A percentile compares a stretch with the other conserved stretches of the same genome.
Conservation (phyloP, 1,139 yeast genomes). For the Diutina sp. region DNA sequence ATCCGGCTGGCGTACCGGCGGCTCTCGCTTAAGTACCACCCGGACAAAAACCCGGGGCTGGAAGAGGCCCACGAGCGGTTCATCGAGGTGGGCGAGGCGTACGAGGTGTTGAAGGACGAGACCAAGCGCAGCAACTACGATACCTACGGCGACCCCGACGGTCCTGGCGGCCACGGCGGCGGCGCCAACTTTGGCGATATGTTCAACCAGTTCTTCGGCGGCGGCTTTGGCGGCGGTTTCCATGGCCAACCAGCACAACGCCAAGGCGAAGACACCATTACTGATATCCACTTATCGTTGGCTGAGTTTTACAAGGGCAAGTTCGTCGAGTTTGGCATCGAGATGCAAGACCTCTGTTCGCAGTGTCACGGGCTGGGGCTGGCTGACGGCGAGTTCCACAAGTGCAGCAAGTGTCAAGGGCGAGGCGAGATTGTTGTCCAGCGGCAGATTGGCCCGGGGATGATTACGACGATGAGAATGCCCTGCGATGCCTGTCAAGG, state of each 20-base stretch:
- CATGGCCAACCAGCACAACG: conserved; percentile 19
- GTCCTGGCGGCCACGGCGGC: conserved; percentile 27
- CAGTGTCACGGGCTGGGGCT: conserved; percentile 79
- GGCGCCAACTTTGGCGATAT: conserved; percentile 40
- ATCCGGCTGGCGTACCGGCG: conserved; percentile 81
- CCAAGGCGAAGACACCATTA: conserved; percentile 51
- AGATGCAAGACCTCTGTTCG: conserved; percentile 63
- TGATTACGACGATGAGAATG: conserved; percentile 65
- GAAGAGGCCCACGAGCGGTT: conserved; percentile 67
- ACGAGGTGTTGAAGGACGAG: conserved; percentile 70
- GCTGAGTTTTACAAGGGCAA: conserved; percentile 62
- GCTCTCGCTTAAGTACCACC: conserved; percentile 80
- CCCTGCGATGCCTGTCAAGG: conserved; percentile 77
- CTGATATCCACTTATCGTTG: conserved; percentile 43
- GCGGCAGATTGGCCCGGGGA: conserved; percentile 79
- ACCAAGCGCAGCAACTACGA: conserved; percentile 69
- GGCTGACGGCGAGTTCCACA: conserved; percentile 55
- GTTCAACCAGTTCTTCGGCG: conserved; percentile 63
- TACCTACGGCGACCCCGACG: conserved; percentile 72
- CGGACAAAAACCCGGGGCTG: conserved; percentile 82
- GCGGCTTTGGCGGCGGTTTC: conserved; percentile 32
- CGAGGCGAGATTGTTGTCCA: conserved; percentile 55
- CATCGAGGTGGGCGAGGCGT: conserved; percentile 87
- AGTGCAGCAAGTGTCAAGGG: conserved; percentile 64
- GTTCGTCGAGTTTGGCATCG: conserved; percentile 45